A percentile compares a stretch with the other conserved stretches of the same genome.
Evolutionary conservation across 148 eudicot species (phyloP).

Genomic region (Diospyros lotus): DNA sequence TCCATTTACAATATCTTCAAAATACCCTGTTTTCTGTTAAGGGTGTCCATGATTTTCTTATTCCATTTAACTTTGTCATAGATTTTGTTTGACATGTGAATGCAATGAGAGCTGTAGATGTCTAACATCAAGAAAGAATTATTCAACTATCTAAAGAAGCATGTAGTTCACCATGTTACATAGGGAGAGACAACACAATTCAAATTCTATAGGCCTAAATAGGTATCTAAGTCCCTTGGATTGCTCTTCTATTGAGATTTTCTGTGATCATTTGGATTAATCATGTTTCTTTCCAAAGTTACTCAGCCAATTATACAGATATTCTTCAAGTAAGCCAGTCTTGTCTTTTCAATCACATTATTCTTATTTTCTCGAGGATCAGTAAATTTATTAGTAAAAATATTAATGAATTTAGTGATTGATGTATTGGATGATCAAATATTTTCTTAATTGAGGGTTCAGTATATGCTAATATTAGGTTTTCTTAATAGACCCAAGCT

Average conservation of each 20-base stretch:
- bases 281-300: neutral
- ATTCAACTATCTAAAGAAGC: too few relatives aligned
- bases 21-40: neutral
- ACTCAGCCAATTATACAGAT: neutral
- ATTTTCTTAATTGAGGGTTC: neutral
- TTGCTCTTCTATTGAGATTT: neutral
- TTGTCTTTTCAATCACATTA: neutral
- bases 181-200: too few relatives aligned
- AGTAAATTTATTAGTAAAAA: neutral
- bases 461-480: neutral
- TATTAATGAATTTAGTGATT: neutral
- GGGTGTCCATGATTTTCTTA: neutral
- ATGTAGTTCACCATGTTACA: too few relatives aligned
- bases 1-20: neutral
- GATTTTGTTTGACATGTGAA: neutral
- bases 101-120: neutral
- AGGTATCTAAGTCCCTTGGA: slow-evolving; percentile 3
- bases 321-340: neutral
- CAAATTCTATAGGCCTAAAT: neutral
- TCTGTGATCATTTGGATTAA: neutral
- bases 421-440: neutral
- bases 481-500: neutral
- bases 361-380: neutral
- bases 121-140: neutral
- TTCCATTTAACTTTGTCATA: neutral